Percentiles rank a stretch among this genome's conserved stretches.
phyloP scores from a whole-genome alignment of 176 grass and related monocot genomes.

The Avena sativa region DNA sequence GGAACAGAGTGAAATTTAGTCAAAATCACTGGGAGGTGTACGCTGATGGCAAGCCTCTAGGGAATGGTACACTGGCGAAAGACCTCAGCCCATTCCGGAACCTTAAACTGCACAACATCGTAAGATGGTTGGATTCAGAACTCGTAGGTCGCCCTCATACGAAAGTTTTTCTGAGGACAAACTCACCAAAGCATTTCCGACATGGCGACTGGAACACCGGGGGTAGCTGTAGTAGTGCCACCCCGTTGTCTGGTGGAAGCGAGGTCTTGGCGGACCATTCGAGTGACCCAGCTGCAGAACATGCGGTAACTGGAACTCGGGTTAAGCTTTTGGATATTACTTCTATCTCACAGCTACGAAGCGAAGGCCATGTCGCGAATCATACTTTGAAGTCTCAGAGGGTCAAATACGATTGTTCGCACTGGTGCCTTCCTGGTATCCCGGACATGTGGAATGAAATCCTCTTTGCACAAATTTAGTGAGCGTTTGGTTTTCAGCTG shows the following conservation, averaged over 20 bases:
- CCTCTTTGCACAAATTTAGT: slow-evolving; percentile 79
- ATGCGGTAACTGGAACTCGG: slow-evolving; percentile 65
- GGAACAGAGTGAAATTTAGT: slow-evolving; percentile 79
- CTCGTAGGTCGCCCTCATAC: slow-evolving; percentile 44
- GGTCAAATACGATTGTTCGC: slow-evolving; percentile 79
- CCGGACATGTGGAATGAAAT: slow-evolving; percentile 92
- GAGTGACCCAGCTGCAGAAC: slow-evolving; percentile 53
- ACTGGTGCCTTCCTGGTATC: slow-evolving; percentile 91
- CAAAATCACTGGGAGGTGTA: slow-evolving; percentile 73
- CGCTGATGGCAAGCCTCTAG: slow-evolving; percentile 57
- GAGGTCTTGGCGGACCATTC: slow-evolving; percentile 67
- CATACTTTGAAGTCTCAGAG: slow-evolving; percentile 52
- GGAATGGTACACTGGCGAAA: slow-evolving; percentile 35
- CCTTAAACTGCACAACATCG: slow-evolving; percentile 66
- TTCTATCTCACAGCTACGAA: slow-evolving; percentile 69
- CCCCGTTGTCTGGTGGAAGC: slow-evolving; percentile 66
- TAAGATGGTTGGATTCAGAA: slow-evolving; percentile 67
- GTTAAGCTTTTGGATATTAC: slow-evolving; percentile 83
- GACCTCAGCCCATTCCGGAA: slow-evolving; percentile 63
- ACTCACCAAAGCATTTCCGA: slow-evolving; percentile 81
- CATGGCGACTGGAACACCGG: slow-evolving; percentile 72
- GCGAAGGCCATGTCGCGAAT: slow-evolving; percentile 84
- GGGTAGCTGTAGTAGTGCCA: slow-evolving; percentile 53
- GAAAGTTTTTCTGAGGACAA: slow-evolving; percentile 81
- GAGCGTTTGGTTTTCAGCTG: background rate